Conservation (phyloP, 305 asterid species). For the Rubia tinctorum region DNA sequence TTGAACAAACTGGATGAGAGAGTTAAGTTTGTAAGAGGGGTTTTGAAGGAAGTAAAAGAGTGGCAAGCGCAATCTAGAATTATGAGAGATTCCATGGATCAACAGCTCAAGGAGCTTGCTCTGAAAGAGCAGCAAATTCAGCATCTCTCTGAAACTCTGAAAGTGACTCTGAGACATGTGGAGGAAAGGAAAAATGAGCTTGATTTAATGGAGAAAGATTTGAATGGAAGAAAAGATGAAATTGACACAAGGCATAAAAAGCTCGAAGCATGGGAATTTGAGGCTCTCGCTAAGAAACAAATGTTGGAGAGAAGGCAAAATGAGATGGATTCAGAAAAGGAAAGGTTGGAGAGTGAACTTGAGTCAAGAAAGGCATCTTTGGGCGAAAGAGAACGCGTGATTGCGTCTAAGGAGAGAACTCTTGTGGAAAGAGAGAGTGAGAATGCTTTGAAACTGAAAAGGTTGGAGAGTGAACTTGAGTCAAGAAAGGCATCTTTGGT, state of each 20-base stretch:
- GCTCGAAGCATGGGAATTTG: background rate
- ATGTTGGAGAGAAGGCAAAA: background rate
- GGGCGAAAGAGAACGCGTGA: background rate
- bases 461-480: background rate
- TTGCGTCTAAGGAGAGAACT: background rate
- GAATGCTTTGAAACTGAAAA: background rate
- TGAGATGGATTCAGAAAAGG: background rate
- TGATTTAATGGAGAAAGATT: background rate
- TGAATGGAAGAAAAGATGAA: background rate
- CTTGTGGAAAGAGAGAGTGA: background rate
- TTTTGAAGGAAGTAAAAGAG: background rate
- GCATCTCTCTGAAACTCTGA: background rate
- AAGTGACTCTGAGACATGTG: background rate
- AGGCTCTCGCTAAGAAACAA: background rate
- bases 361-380: background rate
- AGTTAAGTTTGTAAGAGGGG: background rate
- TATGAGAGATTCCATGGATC: background rate
- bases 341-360: background rate
- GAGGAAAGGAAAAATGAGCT: background rate
- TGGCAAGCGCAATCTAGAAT: background rate
- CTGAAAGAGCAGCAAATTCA: background rate
- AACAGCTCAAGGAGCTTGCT: slow-evolving; percentile 2
- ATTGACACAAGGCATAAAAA: background rate
- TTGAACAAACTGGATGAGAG: background rate
- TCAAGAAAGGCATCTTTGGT: background rate